These are phyloP conservation scores for Hysterangium stoloniferum DNA, from an alignment of 768 basidiomycete species.

Conservation along the genomic window DNA sequence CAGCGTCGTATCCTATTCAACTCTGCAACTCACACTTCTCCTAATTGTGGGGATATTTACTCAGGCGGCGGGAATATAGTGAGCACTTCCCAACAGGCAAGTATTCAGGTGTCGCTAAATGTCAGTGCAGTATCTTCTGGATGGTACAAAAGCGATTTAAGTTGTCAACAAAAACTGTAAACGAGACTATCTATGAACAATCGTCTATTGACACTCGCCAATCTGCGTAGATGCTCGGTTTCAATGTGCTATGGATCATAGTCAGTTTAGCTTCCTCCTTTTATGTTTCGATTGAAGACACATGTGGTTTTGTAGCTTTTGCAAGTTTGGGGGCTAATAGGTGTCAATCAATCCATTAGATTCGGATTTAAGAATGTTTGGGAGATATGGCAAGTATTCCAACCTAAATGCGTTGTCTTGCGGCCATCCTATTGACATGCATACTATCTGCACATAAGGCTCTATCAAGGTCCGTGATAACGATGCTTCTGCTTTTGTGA, in stretches of 20 bases:
- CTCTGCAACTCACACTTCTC: constrained; percentile 58
- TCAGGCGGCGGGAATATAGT: constrained; percentile 67
- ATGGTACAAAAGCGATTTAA: constrained; percentile 56
- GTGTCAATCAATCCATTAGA: constrained; percentile 55
- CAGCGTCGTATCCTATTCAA: constrained; percentile 66
- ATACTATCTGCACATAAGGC: background rate
- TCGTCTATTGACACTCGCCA: background rate
- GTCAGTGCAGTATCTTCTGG: constrained; percentile 47
- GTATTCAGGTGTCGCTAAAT: background rate
- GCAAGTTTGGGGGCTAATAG: constrained; percentile 69
- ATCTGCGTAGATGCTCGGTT: constrained; percentile 50
- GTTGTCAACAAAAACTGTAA: constrained; percentile 55
- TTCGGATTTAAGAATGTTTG: constrained; percentile 81
- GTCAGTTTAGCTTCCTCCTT: background rate
- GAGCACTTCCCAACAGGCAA: constrained; percentile 17
- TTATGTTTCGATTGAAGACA: background rate
- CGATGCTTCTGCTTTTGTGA: background rate
- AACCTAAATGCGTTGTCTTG: background rate
- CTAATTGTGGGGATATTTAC: constrained; percentile 58
- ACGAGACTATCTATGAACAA: background rate
- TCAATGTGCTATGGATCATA: constrained; percentile 62
- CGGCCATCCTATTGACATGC: background rate
- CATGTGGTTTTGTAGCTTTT: constrained; percentile 36
- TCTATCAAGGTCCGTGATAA: constrained; percentile 5
- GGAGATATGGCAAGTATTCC: constrained; percentile 54